phyloP scores from a whole-genome alignment of 2,329 filamentous ascomycete genomes.

The Sordariomycetes sp. region DNA sequence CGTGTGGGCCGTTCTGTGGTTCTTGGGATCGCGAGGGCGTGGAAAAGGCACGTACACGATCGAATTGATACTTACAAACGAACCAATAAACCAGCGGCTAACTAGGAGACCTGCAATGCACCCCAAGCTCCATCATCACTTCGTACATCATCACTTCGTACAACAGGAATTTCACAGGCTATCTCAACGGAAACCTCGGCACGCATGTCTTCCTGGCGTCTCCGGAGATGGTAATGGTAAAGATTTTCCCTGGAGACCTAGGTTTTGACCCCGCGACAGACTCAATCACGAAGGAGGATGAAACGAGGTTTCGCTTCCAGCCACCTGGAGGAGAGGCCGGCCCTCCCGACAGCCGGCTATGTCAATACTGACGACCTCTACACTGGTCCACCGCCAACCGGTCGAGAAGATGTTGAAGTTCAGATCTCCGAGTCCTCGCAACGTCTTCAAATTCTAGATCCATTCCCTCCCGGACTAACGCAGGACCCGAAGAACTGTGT shows the following conservation, averaged over 20 bases:
- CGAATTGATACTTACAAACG: neutral
- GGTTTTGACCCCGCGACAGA: conserved; percentile 95
- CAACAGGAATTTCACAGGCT: conserved; percentile 99
- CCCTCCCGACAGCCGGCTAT: conserved; percentile 71
- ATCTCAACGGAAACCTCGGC: conserved; percentile 91
- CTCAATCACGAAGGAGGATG: conserved; percentile 83
- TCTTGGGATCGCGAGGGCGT: conserved; percentile 93
- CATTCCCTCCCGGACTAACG: conserved; percentile 82
- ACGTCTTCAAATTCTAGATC: conserved; percentile 81
- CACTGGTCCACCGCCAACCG: conserved; percentile 70
- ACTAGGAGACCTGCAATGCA: conserved; percentile 50
- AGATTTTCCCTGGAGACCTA: conserved; percentile 71
- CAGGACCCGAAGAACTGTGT: conserved; percentile 76
- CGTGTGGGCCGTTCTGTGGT: conserved; percentile 83
- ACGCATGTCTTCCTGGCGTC: conserved; percentile 91
- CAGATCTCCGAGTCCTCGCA: conserved; percentile 80
- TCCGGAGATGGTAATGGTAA: conserved; percentile 76
- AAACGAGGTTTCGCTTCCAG: conserved; percentile 86
- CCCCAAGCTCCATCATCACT: conserved; percentile 90
- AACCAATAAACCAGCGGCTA: neutral
- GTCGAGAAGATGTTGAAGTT: conserved; percentile 62
- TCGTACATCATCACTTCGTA: conserved; percentile 99
- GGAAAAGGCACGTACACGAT: conserved; percentile 34
- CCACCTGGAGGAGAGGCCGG: conserved; percentile 65
- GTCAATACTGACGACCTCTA: conserved; percentile 89